Evolutionary conservation across 2,329 filamentous ascomycete species (phyloP).

Genomic region (Pleomassaria siparia): DNA sequence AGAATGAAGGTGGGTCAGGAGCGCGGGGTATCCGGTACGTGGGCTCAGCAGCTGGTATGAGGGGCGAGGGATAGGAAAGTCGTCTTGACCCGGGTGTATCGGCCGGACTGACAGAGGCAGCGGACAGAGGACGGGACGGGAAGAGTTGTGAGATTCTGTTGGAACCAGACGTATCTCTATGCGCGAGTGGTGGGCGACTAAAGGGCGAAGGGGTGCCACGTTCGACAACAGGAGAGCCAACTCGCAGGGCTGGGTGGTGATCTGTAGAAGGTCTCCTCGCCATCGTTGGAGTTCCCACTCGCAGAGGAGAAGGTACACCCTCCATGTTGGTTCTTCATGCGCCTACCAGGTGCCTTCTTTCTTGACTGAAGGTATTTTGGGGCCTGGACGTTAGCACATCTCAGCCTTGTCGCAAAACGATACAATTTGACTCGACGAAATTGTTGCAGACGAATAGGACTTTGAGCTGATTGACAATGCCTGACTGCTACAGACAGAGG

Average conservation of each 20-base stretch:
- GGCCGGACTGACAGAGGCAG: slow-evolving; percentile 26
- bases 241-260: slow-evolving; percentile 32
- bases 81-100: slow-evolving; percentile 21
- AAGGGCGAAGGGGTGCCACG: slow-evolving; percentile 12
- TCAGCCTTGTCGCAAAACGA: slow-evolving; percentile 9
- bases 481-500: neutral
- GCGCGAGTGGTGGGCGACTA: slow-evolving; percentile 25
- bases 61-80: slow-evolving; percentile 34
- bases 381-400: slow-evolving; percentile 5
- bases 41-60: slow-evolving; percentile 28
- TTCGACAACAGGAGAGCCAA: slow-evolving; percentile 30
- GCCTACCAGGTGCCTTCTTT: too few relatives aligned
- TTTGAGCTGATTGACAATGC: neutral
- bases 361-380: slow-evolving; percentile 6
- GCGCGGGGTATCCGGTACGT: slow-evolving; percentile 33
- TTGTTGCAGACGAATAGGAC: neutral
- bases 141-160: slow-evolving; percentile 42
- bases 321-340: slow-evolving; percentile 23
- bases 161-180: slow-evolving; percentile 34
- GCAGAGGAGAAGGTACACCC: slow-evolving; percentile 32
- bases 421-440: neutral
- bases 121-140: slow-evolving; percentile 33
- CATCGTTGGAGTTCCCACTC: slow-evolving; percentile 28
- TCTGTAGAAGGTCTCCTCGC: slow-evolving; percentile 21
- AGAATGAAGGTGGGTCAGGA: slow-evolving; percentile 35